Base-by-base conservation (phyloP, 345 rosid genomes). In the Arabidopsis arenosa region DNA sequence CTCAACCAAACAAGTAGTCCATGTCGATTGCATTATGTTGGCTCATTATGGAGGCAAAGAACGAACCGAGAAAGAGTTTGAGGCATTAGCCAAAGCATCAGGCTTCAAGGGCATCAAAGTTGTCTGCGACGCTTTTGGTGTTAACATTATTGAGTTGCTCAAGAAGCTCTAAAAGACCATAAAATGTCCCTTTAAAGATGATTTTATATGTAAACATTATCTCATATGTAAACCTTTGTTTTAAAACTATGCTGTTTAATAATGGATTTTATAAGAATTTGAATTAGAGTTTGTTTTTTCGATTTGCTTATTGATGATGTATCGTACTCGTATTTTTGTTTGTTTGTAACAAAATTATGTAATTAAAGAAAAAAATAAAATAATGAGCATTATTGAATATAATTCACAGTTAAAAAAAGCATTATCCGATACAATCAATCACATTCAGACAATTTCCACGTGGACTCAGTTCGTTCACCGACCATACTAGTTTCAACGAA, bases 31-130 rank as follows among this genome's bases (percentile, higher is more conserved):
- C 70, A 85, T 92, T 79, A 94, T 94, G 98, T 74, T 94, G 91
- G 95, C 98, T 59, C 97, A 89, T 60, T 90, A 90, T 80, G 98
- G 98, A 7, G 98, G 96, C 37, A 92, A 94, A 85, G 98, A 94
- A 82, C 86, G 98, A 69, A 94, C 97, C 1, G 76, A 78, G 68
- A 85, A 83, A 81, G 97, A 94, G 56, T 94, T 94, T 30, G 88
- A 84, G 82, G 86, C 87, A 13, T 78, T 94, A 56, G 97, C 96
- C 2, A 83, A 82, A 75, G 88, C 62, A 56, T 85, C 96, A 7
- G 98, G 98, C 6, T 94, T 94, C 52, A 79, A 85, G 35, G 93
- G 92, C 3, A 87, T 94, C 81, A 74, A 61, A 32, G 92, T 94
- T 0, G 71, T 52, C 13, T 87, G 97, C 61, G 60, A 44, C 15